Evolutionary conservation across 805 yeast species (phyloP), one percentile per base, ranked within the genome.

Genomic region (Suhomyces xylopsoci): DNA sequence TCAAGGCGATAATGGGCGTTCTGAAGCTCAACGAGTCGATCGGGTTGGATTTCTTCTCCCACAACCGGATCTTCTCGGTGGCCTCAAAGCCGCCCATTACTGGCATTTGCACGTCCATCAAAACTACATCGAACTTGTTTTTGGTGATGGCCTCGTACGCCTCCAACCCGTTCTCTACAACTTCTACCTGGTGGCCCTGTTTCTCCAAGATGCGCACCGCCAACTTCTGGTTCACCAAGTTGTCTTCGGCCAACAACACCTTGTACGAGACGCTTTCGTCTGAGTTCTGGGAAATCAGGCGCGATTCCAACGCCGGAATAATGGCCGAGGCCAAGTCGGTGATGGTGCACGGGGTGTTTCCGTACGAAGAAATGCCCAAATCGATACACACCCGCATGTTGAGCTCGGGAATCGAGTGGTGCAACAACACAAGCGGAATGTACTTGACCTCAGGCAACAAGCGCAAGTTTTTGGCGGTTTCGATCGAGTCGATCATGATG

Each of bases 21-120:
- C 96, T 79, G 55, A 86, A 83, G 30, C 88, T 79, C 49, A 85
- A 79, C 7, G 85, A 80, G 64, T 83, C 86, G 20, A 83, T 81
- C 44, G 92, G 90, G 56, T 85, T 84, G 19, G 84, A 79, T 68
- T 85, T 87, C 73, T 81, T 83, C 69, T 90, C 97, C 96, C 96
- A 89, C 63, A 87, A 90, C 60, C 97, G 77, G 50, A 90, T 90
- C 68, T 84, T 83, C 46, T 86, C 89, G 1, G 96, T 89, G 2
- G 96, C 96, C 64, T 90, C 97, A 67, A 90, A 90, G 0, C 97
- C 97, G 26, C 96, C 96, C 94, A 90, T 90, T 14, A 88, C 89
- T 7, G 96, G 96, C 97, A 90, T 90, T 68, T 90, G 97, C 45
- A 90, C 96, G 72, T 90, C 96, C 97, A 90, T 90, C 59, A 90